These are phyloP conservation scores for Capsicum rhomboideum DNA, from an alignment of 257 asterid genomes.

Conservation along the genomic window DNA sequence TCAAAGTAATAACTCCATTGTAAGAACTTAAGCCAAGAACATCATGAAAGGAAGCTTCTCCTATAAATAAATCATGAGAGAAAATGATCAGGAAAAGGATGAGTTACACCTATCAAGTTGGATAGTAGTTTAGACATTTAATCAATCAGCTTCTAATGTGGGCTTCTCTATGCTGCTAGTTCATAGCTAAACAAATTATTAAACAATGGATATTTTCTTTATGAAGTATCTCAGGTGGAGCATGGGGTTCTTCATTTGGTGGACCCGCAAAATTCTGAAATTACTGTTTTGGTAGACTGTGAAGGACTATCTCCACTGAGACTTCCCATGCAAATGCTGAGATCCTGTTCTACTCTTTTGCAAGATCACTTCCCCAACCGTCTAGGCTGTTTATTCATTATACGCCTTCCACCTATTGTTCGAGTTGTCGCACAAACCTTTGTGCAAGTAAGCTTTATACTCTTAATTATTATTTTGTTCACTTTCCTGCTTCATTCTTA, in stretches of 20 bases:
- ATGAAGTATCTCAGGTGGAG: constrained; percentile 97
- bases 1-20: neutral
- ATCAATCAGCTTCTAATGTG: neutral
- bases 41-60: neutral
- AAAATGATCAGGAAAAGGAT: neutral
- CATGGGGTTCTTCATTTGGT: constrained; percentile 66
- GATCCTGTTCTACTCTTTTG: constrained; percentile 66
- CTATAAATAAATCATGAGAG: neutral
- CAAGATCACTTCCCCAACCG: constrained; percentile 89
- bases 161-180: neutral
- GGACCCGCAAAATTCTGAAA: constrained; percentile 49
- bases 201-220: constrained; percentile 15
- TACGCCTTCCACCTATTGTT: constrained; percentile 83
- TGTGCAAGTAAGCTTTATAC: constrained; percentile 48
- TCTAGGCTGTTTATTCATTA: constrained; percentile 64
- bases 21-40: neutral
- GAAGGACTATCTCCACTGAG: constrained; percentile 58
- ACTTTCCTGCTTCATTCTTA: neutral
- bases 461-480: neutral
- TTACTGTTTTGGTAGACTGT: constrained; percentile 83
- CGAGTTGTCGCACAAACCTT: constrained; percentile 82
- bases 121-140: neutral
- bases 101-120: neutral
- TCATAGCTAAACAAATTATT: constrained; percentile 2
- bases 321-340: constrained; percentile 77